A percentile compares a stretch with the other conserved stretches of the same genome.
These are phyloP conservation scores for Huiozyma naganishii DNA, from an alignment of 805 yeast species.

Conservation along the genomic window DNA sequence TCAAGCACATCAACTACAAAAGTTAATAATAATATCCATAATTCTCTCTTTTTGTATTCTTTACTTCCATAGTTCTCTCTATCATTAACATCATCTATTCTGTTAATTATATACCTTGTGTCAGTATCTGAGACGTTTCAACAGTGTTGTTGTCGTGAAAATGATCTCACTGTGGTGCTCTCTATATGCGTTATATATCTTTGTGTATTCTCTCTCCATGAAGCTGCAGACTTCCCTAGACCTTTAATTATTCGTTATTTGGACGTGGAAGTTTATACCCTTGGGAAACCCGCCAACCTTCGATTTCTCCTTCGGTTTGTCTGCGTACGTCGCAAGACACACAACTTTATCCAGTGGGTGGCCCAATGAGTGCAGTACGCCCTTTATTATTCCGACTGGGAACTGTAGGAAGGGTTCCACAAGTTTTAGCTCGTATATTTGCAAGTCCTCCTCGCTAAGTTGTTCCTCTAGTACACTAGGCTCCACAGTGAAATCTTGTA, in stretches of 20 bases:
- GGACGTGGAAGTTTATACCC: slow-evolving; percentile 26
- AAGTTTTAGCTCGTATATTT: slow-evolving; percentile 15
- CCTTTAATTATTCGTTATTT: slow-evolving; percentile 7
- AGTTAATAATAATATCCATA: background rate
- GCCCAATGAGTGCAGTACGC: slow-evolving; percentile 25
- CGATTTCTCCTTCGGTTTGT: slow-evolving; percentile 14
- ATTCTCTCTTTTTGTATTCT: no score
- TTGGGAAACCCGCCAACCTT: slow-evolving; percentile 12
- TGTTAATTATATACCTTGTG: no score
- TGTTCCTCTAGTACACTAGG: background rate
- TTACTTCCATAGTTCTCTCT: no score
- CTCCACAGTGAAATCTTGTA: slow-evolving; percentile 18
- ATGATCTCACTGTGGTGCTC: no score
- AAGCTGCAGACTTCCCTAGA: no score
- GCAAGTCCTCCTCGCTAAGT: slow-evolving; percentile 7
- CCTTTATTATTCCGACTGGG: slow-evolving; percentile 26
- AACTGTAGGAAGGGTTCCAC: slow-evolving; percentile 26
- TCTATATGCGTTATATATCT: no score
- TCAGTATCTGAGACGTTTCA: no score
- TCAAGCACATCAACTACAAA: background rate
- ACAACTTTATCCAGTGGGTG: slow-evolving; percentile 16
- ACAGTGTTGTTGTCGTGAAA: no score
- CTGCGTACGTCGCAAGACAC: slow-evolving; percentile 22
- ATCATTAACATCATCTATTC: no score
- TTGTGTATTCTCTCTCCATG: no score